A percentile compares a stretch with the other conserved stretches of the same genome.
Evolutionary conservation across 2,329 filamentous ascomycete genomes (phyloP).

Genomic region (Teratosphaeria epicoccoides): DNA sequence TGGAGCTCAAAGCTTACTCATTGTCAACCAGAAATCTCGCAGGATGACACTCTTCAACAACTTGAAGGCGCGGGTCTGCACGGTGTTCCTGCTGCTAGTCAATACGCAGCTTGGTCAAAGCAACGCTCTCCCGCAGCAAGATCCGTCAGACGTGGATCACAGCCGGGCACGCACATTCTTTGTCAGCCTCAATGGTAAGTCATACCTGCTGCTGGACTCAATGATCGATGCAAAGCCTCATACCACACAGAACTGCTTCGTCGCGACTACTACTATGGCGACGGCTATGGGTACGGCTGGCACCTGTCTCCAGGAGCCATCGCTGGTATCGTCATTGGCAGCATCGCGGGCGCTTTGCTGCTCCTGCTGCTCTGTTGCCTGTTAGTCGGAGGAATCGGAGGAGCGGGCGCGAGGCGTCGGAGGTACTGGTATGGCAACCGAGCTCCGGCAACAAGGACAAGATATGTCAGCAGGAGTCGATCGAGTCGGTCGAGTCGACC

Average conservation of each 20-base stretch:
- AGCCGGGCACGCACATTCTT: background rate
- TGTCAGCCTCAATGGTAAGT: background rate
- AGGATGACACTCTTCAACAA: background rate
- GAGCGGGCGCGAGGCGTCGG: background rate
- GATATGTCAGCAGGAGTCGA: background rate
- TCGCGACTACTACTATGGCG: background rate
- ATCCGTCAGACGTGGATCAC: background rate
- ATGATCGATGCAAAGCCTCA: background rate
- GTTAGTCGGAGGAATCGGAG: background rate
- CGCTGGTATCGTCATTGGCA: constrained; percentile 49
- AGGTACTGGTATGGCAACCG: background rate
- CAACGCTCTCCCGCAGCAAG: background rate
- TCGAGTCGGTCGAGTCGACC: background rate
- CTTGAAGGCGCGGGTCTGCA: background rate
- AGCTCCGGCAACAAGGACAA: background rate
- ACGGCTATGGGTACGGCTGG: background rate
- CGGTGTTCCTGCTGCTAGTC: background rate
- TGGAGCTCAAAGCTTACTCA: background rate
- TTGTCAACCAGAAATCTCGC: background rate
- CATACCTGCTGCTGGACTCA: background rate
- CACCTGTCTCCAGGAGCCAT: constrained; percentile 43
- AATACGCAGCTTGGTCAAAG: background rate
- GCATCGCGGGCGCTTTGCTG: constrained; percentile 43
- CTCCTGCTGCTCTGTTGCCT: constrained; percentile 38
- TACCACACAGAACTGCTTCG: background rate